phyloP scores from a whole-genome alignment of 345 rosid species.

The Euphorbia tirucalli region DNA sequence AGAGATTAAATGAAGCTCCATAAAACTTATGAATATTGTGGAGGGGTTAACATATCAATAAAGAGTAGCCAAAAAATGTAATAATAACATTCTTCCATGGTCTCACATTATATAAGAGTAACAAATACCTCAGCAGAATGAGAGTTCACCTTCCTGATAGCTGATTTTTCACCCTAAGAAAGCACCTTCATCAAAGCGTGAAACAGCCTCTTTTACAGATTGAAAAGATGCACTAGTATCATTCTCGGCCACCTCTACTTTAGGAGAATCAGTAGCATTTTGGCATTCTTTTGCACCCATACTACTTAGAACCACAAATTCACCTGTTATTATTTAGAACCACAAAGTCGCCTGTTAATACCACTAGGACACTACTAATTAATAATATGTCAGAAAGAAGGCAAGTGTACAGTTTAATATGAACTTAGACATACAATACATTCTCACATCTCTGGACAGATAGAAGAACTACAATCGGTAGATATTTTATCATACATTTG shows the following conservation, averaged over 20 bases:
- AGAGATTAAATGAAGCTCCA: not conserved
- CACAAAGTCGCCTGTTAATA: slow-evolving; percentile 21
- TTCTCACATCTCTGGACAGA: not conserved
- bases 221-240: slow-evolving; percentile 97
- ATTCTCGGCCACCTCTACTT: slow-evolving; percentile 88
- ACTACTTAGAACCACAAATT: too few species aligned
- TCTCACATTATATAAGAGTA: not conserved
- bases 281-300: slow-evolving; percentile 74
- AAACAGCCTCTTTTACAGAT: slow-evolving; percentile 93
- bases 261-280: slow-evolving; percentile 53
- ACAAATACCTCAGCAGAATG: slow-evolving; percentile 88
- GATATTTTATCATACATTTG: too few species aligned
- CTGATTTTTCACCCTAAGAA: slow-evolving; percentile 72
- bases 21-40: not conserved
- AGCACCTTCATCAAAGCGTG: slow-evolving; percentile 86
- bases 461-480: not conserved
- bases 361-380: not conserved
- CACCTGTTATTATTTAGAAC: slow-evolving; percentile 5
- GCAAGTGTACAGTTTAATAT: not conserved
- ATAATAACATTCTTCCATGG: not conserved
- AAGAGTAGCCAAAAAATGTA: not conserved
- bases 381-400: not conserved
- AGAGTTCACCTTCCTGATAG: slow-evolving; percentile 57
- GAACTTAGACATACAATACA: not conserved
- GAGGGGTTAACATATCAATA: not conserved